A percentile compares a stretch with the other conserved stretches of the same genome.
phyloP scores from a whole-genome alignment of 2,329 filamentous ascomycete genomes.

The Cladosporium velox region DNA sequence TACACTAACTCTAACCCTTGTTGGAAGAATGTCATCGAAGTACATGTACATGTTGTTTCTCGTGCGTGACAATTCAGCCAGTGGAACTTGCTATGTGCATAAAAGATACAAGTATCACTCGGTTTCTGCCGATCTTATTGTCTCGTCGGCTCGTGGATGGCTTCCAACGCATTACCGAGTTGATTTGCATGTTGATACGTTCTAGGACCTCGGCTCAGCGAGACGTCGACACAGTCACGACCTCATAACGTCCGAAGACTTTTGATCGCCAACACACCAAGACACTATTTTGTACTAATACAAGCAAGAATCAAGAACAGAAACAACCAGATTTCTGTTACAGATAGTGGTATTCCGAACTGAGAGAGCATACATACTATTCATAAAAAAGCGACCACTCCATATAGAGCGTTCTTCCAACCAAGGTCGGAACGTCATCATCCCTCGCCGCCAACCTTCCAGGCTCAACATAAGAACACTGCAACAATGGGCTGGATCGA shows the following conservation, averaged over 20 bases:
- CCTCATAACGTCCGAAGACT: not conserved
- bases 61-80: not conserved
- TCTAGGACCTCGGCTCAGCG: not conserved
- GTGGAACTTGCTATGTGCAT: not conserved
- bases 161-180: not conserved
- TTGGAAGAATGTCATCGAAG: not conserved
- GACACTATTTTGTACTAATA: not conserved
- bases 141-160: not conserved
- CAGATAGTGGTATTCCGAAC: not conserved
- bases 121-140: not conserved
- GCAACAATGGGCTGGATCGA: slow-evolving; percentile 42
- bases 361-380: not conserved
- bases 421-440: not conserved
- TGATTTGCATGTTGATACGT: not conserved
- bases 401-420: not conserved
- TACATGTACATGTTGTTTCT: not conserved
- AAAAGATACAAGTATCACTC: not conserved
- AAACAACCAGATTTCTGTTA: not conserved
- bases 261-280: not conserved
- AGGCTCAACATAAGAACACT: not conserved
- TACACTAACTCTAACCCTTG: not conserved
- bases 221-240: not conserved
- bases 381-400: not conserved
- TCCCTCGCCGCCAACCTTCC: not conserved
- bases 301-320: not conserved